Evolutionary conservation across 1,139 yeast species (phyloP).

Genomic region (Hansenula sp.): DNA sequence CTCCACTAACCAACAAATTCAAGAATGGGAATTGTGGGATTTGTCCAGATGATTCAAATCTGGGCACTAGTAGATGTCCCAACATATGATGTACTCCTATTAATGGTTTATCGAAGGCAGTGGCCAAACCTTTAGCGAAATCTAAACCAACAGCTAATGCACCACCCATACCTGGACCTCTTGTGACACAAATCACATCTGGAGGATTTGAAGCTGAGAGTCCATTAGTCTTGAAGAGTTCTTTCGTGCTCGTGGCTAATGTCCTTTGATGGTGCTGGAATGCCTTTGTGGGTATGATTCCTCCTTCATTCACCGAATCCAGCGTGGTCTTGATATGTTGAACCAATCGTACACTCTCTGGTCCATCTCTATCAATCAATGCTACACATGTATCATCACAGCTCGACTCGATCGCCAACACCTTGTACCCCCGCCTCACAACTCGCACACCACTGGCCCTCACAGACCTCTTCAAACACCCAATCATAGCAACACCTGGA

Average conservation of each 20-base stretch:
- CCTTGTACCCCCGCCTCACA: slow-evolving; percentile 43
- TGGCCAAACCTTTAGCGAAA: slow-evolving; percentile 77
- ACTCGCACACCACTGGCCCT: neutral
- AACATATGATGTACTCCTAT: slow-evolving; percentile 96
- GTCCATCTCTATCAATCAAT: slow-evolving; percentile 46
- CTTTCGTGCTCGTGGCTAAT: slow-evolving; percentile 42
- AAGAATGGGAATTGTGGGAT: slow-evolving; percentile 70
- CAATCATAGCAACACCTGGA: neutral
- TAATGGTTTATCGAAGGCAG: slow-evolving; percentile 73
- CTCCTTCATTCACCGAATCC: slow-evolving; percentile 66
- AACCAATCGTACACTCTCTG: slow-evolving; percentile 40
- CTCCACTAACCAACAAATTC: slow-evolving; percentile 85
- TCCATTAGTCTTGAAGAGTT: slow-evolving; percentile 29
- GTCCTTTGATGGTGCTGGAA: slow-evolving; percentile 67
- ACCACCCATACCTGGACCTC: slow-evolving; percentile 98
- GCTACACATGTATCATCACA: slow-evolving; percentile 96
- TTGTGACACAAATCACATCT: slow-evolving; percentile 80
- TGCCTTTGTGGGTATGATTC: slow-evolving; percentile 86
- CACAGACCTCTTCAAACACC: neutral
- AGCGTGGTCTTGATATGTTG: slow-evolving; percentile 65
- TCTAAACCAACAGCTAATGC: slow-evolving; percentile 79
- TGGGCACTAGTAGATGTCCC: slow-evolving; percentile 78
- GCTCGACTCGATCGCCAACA: slow-evolving; percentile 85
- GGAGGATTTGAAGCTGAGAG: slow-evolving; percentile 37
- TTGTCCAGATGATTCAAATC: slow-evolving; percentile 41